Conservation (phyloP, 352 stramenopile species). For the Pythium oligandrum region DNA sequence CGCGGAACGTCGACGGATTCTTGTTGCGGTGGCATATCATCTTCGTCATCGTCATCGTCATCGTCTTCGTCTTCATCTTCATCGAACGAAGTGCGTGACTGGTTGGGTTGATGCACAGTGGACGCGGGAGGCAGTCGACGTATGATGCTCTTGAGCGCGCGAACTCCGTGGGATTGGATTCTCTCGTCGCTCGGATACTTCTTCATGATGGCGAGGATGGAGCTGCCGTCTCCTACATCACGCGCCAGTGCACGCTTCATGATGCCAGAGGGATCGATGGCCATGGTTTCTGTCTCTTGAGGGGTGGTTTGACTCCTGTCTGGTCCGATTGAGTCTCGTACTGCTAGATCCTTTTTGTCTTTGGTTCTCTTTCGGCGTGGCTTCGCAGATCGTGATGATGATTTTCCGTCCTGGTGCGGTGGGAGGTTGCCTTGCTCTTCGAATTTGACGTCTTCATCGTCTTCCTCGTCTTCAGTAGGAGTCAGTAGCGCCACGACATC, state of each 20-base stretch:
- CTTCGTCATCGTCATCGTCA: too few species aligned
- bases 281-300: not conserved
- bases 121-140: slow-evolving; percentile 12
- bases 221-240: slow-evolving; percentile 35
- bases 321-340: too few species aligned
- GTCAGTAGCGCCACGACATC: slow-evolving; percentile 12
- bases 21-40: slow-evolving; percentile 1
- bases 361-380: too few species aligned
- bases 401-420: too few species aligned
- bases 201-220: slow-evolving; percentile 40
- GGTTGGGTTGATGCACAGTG: too few species aligned
- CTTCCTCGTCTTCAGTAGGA: not conserved
- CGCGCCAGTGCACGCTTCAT: slow-evolving; percentile 46
- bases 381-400: too few species aligned
- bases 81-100: too few species aligned
- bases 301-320: too few species aligned
- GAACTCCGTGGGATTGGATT: slow-evolving; percentile 43
- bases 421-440: too few species aligned
- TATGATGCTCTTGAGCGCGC: slow-evolving; percentile 40
- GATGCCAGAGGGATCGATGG: slow-evolving; percentile 31
- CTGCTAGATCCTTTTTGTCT: too few species aligned
- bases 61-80: too few species aligned
- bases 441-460: not conserved
- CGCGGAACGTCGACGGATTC: too few species aligned
- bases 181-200: slow-evolving; percentile 36